Evolutionary conservation across 139 green algal genomes (phyloP), one percentile per base, ranked within the genome.

Genomic region (Chlamydomonas applanata): DNA sequence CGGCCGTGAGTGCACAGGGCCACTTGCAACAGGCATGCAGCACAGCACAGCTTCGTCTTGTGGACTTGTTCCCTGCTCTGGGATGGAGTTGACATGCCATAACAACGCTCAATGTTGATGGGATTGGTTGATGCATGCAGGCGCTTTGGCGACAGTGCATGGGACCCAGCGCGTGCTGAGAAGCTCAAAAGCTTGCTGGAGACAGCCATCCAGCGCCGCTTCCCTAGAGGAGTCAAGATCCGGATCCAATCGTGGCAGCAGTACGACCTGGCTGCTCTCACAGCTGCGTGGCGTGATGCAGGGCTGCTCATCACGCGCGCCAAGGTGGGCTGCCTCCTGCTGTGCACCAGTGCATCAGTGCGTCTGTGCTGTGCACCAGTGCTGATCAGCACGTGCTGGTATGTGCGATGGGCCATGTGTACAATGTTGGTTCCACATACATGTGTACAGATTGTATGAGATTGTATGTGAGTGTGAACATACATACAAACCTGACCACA

Each of bases 181-280:
- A 83, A 90, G 78, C 81, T 93, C 68, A 57, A 61, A 1, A 83
- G 80, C 40, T 83, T 87, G 82, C 73, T 94, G 27, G 82, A 88
- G 71, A 65, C 69, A 9, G 83, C 82, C 74, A 91, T 94, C 54
- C 82, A 92, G 83, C 64, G 77, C 0, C 71, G 77, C 9, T 49
- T 75, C 52, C 85, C 85, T 40, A 75, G 80, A 67, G 85, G 85
- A 45, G 76, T 88, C 65, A 93, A 93, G 77, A 74, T 94, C 46
- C 88, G 91, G 61, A 85, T 94, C n/a, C 80, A 69, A 32, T 30
- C 32, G 9, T 36, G 62, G 27, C 62, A 69, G 7, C 17, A 49
- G 27, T 71, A 71, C 25, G 76, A 82, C 56, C 62, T 87, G 62
- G 57, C 78, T 0, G 68, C 80, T 22, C 75, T 87, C 1, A 85